A percentile compares a stretch with the other conserved stretches of the same genome.
Conservation (phyloP, 495 filamentous ascomycete species). For the Aspergillus sparsus region DNA sequence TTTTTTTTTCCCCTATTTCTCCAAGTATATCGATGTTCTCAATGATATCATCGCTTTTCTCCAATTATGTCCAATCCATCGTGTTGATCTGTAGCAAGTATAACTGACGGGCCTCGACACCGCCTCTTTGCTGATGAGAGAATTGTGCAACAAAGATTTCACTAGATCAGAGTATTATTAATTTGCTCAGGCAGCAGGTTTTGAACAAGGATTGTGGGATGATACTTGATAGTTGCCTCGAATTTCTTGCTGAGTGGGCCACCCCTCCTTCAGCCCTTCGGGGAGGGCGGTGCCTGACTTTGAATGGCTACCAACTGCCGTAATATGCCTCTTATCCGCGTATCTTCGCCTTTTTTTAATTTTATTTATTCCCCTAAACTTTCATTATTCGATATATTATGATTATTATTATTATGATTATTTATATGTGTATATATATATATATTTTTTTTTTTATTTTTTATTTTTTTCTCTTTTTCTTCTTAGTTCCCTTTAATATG, state of each 20-base stretch:
- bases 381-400: background rate
- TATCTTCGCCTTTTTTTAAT: background rate
- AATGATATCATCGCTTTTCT: conserved; percentile 14
- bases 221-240: conserved; percentile 9
- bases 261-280: conserved; percentile 2
- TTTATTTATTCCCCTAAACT: background rate
- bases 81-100: background rate
- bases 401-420: background rate
- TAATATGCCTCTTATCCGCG: background rate
- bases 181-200: conserved; percentile 9
- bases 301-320: conserved; percentile 3
- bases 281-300: conserved; percentile 14
- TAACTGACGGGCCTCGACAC: background rate
- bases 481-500: background rate
- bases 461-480: background rate
- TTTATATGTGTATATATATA: no score
- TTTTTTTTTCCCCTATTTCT: background rate
- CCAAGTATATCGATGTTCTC: conserved; percentile 4
- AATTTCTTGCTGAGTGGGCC: conserved; percentile 15
- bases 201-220: conserved; percentile 2
- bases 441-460: no score
- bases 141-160: conserved; percentile 5
- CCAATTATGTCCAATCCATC: background rate
- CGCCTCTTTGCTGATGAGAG: background rate
- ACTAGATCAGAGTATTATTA: background rate